Evolutionary conservation across 2,329 filamentous ascomycete species (phyloP).

Genomic region (Scedosporium aurantiacum): DNA sequence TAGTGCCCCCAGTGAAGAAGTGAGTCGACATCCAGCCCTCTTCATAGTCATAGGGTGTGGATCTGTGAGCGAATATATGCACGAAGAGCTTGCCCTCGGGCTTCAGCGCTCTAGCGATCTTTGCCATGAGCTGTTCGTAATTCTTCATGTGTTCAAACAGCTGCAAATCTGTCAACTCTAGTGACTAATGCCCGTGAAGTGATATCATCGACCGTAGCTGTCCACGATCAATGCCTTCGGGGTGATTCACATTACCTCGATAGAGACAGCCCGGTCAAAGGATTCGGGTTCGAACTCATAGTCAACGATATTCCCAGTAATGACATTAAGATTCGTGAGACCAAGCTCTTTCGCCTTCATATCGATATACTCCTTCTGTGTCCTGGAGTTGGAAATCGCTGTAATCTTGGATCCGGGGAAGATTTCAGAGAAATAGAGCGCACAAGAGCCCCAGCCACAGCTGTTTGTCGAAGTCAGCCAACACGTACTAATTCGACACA

Average conservation of each 20-base stretch:
- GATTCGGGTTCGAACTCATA: constrained; percentile 41
- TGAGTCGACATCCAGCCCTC: constrained; percentile 64
- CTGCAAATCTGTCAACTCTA: constrained; percentile 21
- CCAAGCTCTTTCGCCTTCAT: constrained; percentile 41
- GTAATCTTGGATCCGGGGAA: constrained; percentile 52
- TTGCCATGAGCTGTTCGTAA: constrained; percentile 55
- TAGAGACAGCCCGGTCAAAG: constrained; percentile 57
- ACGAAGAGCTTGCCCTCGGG: constrained; percentile 57
- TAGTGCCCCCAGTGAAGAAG: constrained; percentile 65
- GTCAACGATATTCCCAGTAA: constrained; percentile 56
- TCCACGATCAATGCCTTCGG: not conserved
- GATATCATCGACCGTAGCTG: not conserved
- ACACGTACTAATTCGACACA: too few relatives aligned
- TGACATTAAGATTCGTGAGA: constrained; percentile 48
- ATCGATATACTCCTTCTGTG: constrained; percentile 59
- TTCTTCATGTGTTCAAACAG: constrained; percentile 72
- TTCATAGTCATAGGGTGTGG: constrained; percentile 59
- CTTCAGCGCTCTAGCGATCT: constrained; percentile 47
- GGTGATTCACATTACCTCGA: constrained; percentile 30
- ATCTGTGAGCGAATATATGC: constrained; percentile 55
- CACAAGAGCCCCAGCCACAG: constrained; percentile 53
- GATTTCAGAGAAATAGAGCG: constrained; percentile 53
- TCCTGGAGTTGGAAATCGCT: constrained; percentile 59
- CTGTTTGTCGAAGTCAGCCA: too few relatives aligned
- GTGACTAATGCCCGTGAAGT: too few relatives aligned